phyloP scores from a whole-genome alignment of 371 early-diverging fungal species.

The Actinomortierella ambigua region DNA sequence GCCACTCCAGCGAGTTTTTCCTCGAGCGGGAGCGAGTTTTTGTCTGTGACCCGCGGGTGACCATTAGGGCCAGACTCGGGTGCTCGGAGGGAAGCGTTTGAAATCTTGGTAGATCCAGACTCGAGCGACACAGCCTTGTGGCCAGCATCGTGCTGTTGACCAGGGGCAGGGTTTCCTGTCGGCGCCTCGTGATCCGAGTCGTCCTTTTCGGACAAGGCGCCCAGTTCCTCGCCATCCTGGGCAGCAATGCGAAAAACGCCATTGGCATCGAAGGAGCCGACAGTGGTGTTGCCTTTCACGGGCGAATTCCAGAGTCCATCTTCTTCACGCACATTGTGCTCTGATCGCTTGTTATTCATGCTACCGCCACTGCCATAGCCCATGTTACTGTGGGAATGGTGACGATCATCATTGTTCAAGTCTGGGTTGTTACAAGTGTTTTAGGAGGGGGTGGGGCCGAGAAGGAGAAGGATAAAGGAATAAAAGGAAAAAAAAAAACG shows the following conservation, averaged over 20 bases:
- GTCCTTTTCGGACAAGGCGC: constrained; percentile 32
- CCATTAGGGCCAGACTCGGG: too few species aligned
- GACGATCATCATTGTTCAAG: constrained; percentile 29
- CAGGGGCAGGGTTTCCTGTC: neutral
- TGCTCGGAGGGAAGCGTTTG: too few species aligned
- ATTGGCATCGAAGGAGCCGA: constrained; percentile 67
- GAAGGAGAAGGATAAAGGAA: too few species aligned
- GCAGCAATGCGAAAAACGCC: constrained; percentile 67
- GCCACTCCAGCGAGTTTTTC: too few species aligned
- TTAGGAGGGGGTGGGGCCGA: too few species aligned
- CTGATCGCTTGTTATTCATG: neutral
- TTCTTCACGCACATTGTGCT: constrained; percentile 12
- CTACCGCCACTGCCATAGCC: neutral
- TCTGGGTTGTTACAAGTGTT: constrained; percentile 17
- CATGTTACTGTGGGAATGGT: constrained; percentile 18
- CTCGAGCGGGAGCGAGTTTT: too few species aligned
- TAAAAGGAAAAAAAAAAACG: too few species aligned
- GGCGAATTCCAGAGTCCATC: constrained; percentile 45
- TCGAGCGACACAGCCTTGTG: too few species aligned
- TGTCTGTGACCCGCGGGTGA: too few species aligned
- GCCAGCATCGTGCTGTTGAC: too few species aligned
- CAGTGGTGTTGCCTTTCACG: constrained; percentile 47
- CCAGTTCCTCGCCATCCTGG: constrained; percentile 46
- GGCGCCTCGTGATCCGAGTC: constrained; percentile 17
- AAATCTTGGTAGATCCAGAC: too few species aligned